Percentiles rank a stretch among this genome's conserved stretches.
These are phyloP conservation scores for Fusarium denticulatum DNA, from an alignment of 2,329 filamentous ascomycete species.

Conservation along the genomic window DNA sequence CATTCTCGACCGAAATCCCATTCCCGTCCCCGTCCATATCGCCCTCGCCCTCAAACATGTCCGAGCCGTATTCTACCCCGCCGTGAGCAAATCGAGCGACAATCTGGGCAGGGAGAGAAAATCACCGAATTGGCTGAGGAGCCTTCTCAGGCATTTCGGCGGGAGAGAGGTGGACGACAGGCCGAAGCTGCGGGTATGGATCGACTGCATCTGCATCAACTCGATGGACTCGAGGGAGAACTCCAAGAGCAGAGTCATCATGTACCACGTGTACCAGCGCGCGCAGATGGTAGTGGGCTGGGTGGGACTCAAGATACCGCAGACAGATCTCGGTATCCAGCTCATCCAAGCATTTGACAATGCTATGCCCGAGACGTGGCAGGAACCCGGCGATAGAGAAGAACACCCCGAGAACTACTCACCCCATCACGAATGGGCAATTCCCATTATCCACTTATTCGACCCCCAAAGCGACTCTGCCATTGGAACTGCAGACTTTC, in stretches of 20 bases:
- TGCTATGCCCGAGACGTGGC: constrained; percentile 46
- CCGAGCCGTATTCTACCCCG: constrained; percentile 47
- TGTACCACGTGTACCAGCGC: constrained; percentile 44
- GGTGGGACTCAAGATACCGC: constrained; percentile 44
- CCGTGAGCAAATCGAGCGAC: constrained; percentile 32
- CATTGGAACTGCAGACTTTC: constrained; percentile 42
- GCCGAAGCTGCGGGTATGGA: constrained; percentile 44
- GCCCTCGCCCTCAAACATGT: constrained; percentile 46
- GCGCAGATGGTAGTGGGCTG: constrained; percentile 49
- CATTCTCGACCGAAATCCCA: constrained; percentile 39
- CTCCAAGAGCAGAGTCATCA: constrained; percentile 41
- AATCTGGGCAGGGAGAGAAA: constrained; percentile 19
- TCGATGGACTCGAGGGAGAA: constrained; percentile 43
- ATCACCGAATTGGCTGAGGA: constrained; percentile 29
- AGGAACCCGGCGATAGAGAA: constrained; percentile 48
- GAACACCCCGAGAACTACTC: constrained; percentile 49
- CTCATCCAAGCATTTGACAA: constrained; percentile 44
- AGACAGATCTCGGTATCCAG: constrained; percentile 42
- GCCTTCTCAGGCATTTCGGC: constrained; percentile 6
- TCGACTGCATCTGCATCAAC: constrained; percentile 47
- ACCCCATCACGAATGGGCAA: constrained; percentile 46
- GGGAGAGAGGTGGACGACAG: constrained; percentile 27
- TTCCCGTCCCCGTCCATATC: constrained; percentile 45
- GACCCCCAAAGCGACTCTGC: constrained; percentile 37
- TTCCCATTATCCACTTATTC: constrained; percentile 39